Evolutionary conservation across 306 rosid genomes (phyloP), one percentile per base, ranked within the genome.

Genomic region (Prinsepia uniflora): DNA sequence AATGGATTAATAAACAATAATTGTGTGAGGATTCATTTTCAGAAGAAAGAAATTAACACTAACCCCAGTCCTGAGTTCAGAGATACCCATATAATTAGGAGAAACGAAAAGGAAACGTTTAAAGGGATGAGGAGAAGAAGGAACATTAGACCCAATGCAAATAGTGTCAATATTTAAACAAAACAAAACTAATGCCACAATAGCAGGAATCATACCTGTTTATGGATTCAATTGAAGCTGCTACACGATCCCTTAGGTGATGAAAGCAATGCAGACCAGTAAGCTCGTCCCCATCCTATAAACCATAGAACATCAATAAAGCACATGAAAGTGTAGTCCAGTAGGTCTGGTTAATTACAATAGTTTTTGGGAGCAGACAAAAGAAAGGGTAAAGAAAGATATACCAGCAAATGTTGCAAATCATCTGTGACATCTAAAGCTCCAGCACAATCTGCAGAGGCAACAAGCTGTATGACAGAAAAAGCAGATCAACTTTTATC

Each of bases 381-480:
- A 58, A 19, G 5, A 59, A 42, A 64, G 0, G 0, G 18, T 36
- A 60, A 20, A 48, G 24, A 55, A 64, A 65, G 56, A 34, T 4
- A 65, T 91, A 95, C 99, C 96, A 91, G 85, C 71, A 95, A 82
- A 74, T 91, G 87, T 60, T 85, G 96, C 85, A 95, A 87, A 86
- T 91, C 97, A 11, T 91, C 96, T 12, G 96, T 95, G 63, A 95
- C 87, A 76, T 95, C 99, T 80, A 95, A 78, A 15, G 99, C 97
- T 84, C 99, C 97, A 58, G 97, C 92, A 87, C 97, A 95, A 81
- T 95, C 99, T 82, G 86, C 95, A 80, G 99, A 84, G 52, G 96
- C 91, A 84, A 95, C 96, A 84, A 95, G 97, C 99, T 95, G 96
- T 78, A 83, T 60, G 80, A 86, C 85, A 94, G 84, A 81, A 88